Base-by-base conservation (phyloP, 768 basidiomycete species). In the Auricularia sp. region DNA sequence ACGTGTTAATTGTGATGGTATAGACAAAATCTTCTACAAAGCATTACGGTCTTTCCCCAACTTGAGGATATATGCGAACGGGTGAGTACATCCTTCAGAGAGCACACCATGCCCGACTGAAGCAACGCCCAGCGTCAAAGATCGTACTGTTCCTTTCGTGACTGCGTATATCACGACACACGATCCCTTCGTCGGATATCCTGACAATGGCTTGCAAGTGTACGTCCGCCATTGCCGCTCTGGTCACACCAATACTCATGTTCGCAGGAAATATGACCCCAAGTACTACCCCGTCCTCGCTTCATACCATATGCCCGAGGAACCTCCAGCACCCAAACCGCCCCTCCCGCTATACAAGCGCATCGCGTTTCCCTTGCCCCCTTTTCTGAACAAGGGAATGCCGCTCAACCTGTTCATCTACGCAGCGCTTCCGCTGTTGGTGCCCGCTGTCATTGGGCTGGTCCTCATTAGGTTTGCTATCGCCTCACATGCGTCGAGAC, bases 31-130 rank as follows among this genome's bases (percentile, higher is more conserved):
- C 43, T 96, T 96, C 71, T 88, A 87, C 69, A 84, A 88, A 67
- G 87, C 85, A 3, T 78, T 96, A 44, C 64, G 77, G 0, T 75
- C 77, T 44, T 96, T 96, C 71, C 76, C 83, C 42, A 80, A 85
- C 60, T 79, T 92, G 61, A 77, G 84, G 61, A 83, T 95, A 61
- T 95, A 90, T 66, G 93, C 91, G 2, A 95, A 93, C 74, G 81
- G 86, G 84, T 88, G 66, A 69, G 86, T 77, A 11, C 39, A 54
- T 16, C n/a, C 43, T 8, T 11, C 54, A 35, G 36, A 29, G 23
- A 44, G 36, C 47, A 18, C 5, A 18, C 21, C 18, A 18, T 51
- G 18, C 11, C 11, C 6, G 6, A 21, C 43, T 56, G 36, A 42
- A 21, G 5, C 42, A 8, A 2, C 7, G 36, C 21, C 0, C 66